Base-by-base conservation (phyloP, 495 filamentous ascomycete genomes). In the Xylaria cubensis region DNA sequence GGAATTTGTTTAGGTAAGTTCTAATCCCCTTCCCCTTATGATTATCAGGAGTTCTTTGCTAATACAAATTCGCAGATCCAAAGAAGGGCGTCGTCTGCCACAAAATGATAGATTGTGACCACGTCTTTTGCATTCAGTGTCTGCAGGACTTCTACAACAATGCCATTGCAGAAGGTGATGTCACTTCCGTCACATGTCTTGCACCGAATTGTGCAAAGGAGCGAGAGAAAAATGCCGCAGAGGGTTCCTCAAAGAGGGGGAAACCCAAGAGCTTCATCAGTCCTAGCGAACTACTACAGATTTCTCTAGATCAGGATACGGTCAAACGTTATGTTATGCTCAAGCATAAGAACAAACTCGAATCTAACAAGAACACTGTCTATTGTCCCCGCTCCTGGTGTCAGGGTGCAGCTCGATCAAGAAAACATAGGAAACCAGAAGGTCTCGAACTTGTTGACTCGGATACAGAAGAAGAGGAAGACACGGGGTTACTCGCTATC, bases 331-430 rank as follows among this genome's bases (percentile, higher is more conserved):
- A 96, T 75, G 92, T 95, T 8, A 89, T 88, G 36, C 82, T 99
- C 42, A 98, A 97, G 81, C 92, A 95, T 73, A 99, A 98, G 82
- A 92, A 90, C 66, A 91, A 93, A 74, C 86, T 98, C 10, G 96
- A 98, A 78, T 90, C 93, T 0, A 95, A 99, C 74, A 94, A 92
- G 73, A 92, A 89, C 58, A 98, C 95, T 0, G 87, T 98, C n/a
- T 98, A 96, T 78, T 99, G 96, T 76, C 96, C 96, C 3, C 89
- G 96, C 1, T 84, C 89, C 73, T 99, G 95, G 95, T 99, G 96
- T 77, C 94, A 97, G 78, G 94, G 93, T 24, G 91, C 95, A n/a
- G 93, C 93, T 6, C 87, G 92, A 34, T 94, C 92, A 58, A 91
- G 93, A 72, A 92, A 90, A 73, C 92, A 94, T 77, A 91, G 88